A percentile compares a stretch with the other conserved stretches of the same genome.
Evolutionary conservation across 306 rosid genomes (phyloP).

Genomic region (Quercus rubra): DNA sequence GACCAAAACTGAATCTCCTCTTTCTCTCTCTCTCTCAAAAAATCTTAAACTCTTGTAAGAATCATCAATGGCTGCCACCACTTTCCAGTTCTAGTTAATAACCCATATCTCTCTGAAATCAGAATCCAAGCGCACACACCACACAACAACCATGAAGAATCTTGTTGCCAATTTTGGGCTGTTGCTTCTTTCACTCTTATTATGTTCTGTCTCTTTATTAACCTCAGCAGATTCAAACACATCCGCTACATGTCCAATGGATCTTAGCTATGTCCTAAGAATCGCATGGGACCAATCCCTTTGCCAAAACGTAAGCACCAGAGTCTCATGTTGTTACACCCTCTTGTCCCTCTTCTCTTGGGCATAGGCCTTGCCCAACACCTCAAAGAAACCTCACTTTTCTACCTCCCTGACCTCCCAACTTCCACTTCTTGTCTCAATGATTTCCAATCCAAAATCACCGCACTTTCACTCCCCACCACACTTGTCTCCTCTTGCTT

Average conservation of each 20-base stretch:
- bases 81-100: background rate
- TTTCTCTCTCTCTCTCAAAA: too few species aligned
- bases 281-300: constrained; percentile 67
- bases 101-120: background rate
- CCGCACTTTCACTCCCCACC: constrained; percentile 38
- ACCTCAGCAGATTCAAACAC: constrained; percentile 29
- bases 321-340: constrained; percentile 46
- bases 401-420: constrained; percentile 51
- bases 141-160: background rate
- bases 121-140: constrained; percentile 2
- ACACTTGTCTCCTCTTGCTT: constrained; percentile 42
- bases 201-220: background rate
- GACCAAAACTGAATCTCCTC: too few species aligned
- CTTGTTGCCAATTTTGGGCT: background rate
- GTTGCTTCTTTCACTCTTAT: constrained; percentile 19
- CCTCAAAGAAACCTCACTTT: constrained; percentile 65
- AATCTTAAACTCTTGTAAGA: too few species aligned
- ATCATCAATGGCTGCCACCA: background rate
- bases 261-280: constrained; percentile 55
- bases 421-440: constrained; percentile 62
- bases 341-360: constrained; percentile 47
- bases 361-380: constrained; percentile 57
- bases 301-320: constrained; percentile 27
- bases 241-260: constrained; percentile 57
- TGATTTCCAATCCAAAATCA: constrained; percentile 58